Evolutionary conservation across 257 asterid species (phyloP), one percentile per base, ranked within the genome.

Genomic region (Rubia yunnanensis): DNA sequence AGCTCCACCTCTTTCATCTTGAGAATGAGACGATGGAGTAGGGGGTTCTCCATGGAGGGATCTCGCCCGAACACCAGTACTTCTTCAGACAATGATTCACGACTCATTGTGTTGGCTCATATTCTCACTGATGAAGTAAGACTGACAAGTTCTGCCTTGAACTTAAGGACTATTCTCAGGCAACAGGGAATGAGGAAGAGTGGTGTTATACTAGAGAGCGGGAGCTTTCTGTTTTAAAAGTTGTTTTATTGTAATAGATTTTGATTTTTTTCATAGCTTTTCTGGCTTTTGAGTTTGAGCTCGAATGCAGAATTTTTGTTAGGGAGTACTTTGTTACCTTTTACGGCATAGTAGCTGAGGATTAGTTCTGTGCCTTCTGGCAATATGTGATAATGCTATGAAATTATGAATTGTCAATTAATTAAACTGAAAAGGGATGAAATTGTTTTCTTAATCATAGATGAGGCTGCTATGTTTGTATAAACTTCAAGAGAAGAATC

Each of bases 1-100:
- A 28, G 84, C 96, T 54, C 98, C 98, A 56, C 64, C 70, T 8
- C 64, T 64, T 35, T 46, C 72, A 35, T 64, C 87, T 9, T 58
- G 65, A 64, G 28, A n/a, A 15, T 44, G 24, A 50, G 66, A 64
- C 54, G 23, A 14, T 26, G 39, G 9, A 63, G 49, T 32, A 15
- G 7, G 7, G 27, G 15, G n/a, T 32, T 64, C 31, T 23, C 36
- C 48, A 13, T 9, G 24, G 53, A 60, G 41, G 38, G n/a, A 10
- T 28, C 9, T 7, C 28, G 13, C 24, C 60, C 39, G 23, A 26
- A 14, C 64, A 3, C 18, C 26, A 13, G 57, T 62, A 27, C 46
- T 50, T 52, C 63, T 50, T 49, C 41, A 28, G 10, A 55, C 30
- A 31, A 35, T 36, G 24, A 24, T 14, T 44, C 22, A 9, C 13